A percentile compares a stretch with the other conserved stretches of the same genome.
Conservation (phyloP, 140 eudicot genomes). For the Anethum foeniculum region DNA sequence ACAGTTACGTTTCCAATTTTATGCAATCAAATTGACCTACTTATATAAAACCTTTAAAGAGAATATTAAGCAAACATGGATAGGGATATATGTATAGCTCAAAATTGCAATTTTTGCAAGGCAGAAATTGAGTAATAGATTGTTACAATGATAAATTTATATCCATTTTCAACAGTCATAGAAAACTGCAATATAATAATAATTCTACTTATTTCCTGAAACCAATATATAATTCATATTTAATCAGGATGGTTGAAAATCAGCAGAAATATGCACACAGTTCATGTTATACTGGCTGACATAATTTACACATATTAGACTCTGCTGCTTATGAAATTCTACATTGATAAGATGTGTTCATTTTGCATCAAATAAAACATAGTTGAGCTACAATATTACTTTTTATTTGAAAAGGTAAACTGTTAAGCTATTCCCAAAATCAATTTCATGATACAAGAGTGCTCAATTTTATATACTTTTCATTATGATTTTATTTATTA, state of each 20-base stretch:
- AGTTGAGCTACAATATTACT: background rate
- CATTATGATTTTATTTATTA: background rate
- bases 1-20: background rate
- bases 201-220: background rate
- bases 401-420: background rate
- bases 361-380: background rate
- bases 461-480: background rate
- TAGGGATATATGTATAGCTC: background rate
- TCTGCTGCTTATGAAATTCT: background rate
- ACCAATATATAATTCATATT: background rate
- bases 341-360: background rate
- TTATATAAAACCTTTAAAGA: background rate
- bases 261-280: background rate
- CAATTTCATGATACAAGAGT: conserved; percentile 2
- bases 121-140: background rate
- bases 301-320: background rate
- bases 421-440: background rate
- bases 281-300: background rate
- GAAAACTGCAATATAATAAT: background rate
- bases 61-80: background rate
- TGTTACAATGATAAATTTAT: background rate
- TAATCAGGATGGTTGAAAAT: background rate
- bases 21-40: background rate
- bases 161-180: background rate
- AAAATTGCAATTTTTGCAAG: background rate